Evolutionary conservation across 805 yeast genomes (phyloP), one percentile per base, ranked within the genome.

Genomic region (Tetrapisispora arboricola): DNA sequence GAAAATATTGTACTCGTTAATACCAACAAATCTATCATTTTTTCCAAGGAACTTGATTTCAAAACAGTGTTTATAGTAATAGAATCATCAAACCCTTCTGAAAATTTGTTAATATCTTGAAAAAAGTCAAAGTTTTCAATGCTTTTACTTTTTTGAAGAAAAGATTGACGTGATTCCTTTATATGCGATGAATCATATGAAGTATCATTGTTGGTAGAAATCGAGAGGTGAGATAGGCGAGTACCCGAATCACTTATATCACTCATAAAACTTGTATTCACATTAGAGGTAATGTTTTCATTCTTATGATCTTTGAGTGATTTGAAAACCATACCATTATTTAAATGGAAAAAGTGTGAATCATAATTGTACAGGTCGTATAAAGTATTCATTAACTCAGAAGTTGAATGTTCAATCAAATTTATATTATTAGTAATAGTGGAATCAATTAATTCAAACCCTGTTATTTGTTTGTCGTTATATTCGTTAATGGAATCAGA

Each of bases 1-100:
- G 70, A 64, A 54, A 76, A 86, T 41, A 73, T 76, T 49, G 72
- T 73, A 30, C 73, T 80, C 17, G 83, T 90, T 57, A 74, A 68
- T 5, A 90, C 86, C 39, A 90, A 62, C 18, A 88, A 70, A 59
- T 90, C 96, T 41, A 87, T 70, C 50, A 90, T 68, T 49, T 78
- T 76, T 33, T 84, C 92, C 42, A 85, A 61, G 1, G 84, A 71
- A 1, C 92, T 92, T 3, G 84, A 74, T 50, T 78, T 79, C 21
- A 76, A 61, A 6, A 73, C 80, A 7, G 75, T 80, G 41, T 63
- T 58, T 18, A 69, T 54, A 41, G 53, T 17, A 50, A 65, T 43
- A 50, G 66, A 47, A 41, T 63, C 61, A 19, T 63, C 45, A n/a
- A 55, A 46, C 5, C 67, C 55, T 40, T 61, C 64, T 1, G 67